Base-by-base conservation (phyloP, 371 early-diverging fungal genomes). In the Lichtheimia corymbifera region DNA sequence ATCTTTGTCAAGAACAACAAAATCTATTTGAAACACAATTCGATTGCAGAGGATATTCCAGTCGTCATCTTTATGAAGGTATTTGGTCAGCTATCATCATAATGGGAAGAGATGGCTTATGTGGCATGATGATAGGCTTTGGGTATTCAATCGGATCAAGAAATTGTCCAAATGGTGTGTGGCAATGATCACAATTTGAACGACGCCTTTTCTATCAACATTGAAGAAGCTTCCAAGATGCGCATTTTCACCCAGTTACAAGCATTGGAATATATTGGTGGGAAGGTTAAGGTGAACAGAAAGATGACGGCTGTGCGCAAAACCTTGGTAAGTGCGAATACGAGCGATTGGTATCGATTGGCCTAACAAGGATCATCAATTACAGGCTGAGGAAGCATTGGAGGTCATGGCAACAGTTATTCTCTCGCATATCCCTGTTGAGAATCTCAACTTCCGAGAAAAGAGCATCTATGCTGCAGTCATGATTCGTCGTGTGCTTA, bases 401-500 rank as follows among this genome's bases (percentile, higher is more conserved):
- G 95, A 96, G 47, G 82, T 95, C 27, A 76, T 99, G 18, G 91
- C 95, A 12, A 94, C 93, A 12, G 92, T 96, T 22, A 91, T 99
- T 15, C 72, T 99, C 41, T 92, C 98, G 6, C 99, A 99, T 71
- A 89, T 99, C 6, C 93, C 96, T n/a, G 93, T 94, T 3, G 91
- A 91, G 28, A 88, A 89, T 52, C 78, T 91, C 58, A 94, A 97
- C 66, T 94, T 97, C 68, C 80, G 93, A 54, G 91, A 93, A 55
- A 99, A 99, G 76, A 94, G 91, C 62, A 89, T 99, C 35, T 99
- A 96, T 66, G 84, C 99, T 22, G 94, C 97, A 25, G 80, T 98
- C 59, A 99, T 99, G 99, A 91, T 94, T n/a, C 90, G 99, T 49
- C 89, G 98, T 67, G 94, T 97, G 4, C 77, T 99, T 50, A 87